Evolutionary conservation across 768 basidiomycete genomes (phyloP), one percentile per base, ranked within the genome.

Genomic region (Leucosporidium yakuticum): DNA sequence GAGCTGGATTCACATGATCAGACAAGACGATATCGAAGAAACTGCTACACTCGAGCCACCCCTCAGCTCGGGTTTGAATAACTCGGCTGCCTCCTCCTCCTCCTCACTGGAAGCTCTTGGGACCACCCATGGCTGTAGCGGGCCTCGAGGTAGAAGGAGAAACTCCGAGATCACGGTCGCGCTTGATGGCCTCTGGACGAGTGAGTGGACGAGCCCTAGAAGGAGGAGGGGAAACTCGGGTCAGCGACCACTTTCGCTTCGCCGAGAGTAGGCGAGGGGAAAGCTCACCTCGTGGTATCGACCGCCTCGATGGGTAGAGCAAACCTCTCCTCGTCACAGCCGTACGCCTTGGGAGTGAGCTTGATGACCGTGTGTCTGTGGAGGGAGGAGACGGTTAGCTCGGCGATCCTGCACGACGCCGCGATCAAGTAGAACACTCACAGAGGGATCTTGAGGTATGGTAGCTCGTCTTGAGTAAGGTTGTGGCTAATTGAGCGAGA

Each of bases 261-360:
- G 20, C 9, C 17, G 29, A 23, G 23, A 6, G 29, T 2, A 9
- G 44, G 25, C 12, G 19, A 25, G 15, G 4, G 49, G 21, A 12
- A 31, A 47, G 36, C 71, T 34, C 4, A 69, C 59, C 94, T 86
- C 78, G 95, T 92, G 1, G 94, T 98, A 79, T 98, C 90, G 32
- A 98, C 95, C 2, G 95, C 95, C 31, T 83, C 83, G 75, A 98
- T 97, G 15, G 93, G 92, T 4, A 98, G 80, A 1, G 89, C 83
- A 78, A 93, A 98, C 60, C 90, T 91, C 63, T 73, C 64, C 53
- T 99, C 96, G 77, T 98, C 93, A 81, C 95, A 98, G 49, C 96
- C 96, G 78, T 98, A 99, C 1, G 96, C 96, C 77, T 91, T 93
- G 15, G 96, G 96, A 1, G 95, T 98, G 56, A 99, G 83, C 80